phyloP scores from a whole-genome alignment of 169 alveolate genomes.

The Perkinsus olseni region DNA sequence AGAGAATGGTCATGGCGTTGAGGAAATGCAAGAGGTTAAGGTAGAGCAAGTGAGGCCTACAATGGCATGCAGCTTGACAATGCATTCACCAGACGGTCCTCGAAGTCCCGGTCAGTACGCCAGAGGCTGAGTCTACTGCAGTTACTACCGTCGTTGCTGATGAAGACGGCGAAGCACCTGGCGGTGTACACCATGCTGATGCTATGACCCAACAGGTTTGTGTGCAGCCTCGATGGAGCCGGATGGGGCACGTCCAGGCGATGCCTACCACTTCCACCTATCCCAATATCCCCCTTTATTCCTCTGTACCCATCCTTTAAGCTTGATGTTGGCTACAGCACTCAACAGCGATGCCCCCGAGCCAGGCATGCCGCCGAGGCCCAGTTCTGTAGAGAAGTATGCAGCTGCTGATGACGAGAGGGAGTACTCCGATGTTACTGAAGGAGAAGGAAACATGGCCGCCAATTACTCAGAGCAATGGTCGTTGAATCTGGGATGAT shows the following conservation, averaged over 20 bases:
- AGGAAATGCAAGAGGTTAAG: neutral
- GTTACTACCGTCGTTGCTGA: neutral
- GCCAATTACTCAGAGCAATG: neutral
- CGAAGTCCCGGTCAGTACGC: neutral
- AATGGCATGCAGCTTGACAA: neutral
- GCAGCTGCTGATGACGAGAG: neutral
- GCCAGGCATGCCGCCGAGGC: no score
- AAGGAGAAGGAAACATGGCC: neutral
- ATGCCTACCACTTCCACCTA: neutral
- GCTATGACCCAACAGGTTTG: no score
- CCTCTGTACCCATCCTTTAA: neutral
- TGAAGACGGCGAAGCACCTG: neutral
- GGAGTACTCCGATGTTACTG: neutral
- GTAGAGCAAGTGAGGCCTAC: neutral
- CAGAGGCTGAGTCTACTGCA: neutral
- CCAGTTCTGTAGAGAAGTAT: neutral
- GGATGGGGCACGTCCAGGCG: neutral
- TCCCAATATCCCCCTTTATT: neutral
- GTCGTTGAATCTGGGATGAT: no score
- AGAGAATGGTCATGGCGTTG: neutral
- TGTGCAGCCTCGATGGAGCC: neutral
- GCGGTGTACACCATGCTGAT: no score
- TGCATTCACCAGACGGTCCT: neutral
- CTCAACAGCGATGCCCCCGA: no score
- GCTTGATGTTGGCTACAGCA: neutral